Evolutionary conservation across 2,329 filamentous ascomycete species (phyloP), one percentile per base, ranked within the genome.

Genomic region (Geosmithia putterillii): DNA sequence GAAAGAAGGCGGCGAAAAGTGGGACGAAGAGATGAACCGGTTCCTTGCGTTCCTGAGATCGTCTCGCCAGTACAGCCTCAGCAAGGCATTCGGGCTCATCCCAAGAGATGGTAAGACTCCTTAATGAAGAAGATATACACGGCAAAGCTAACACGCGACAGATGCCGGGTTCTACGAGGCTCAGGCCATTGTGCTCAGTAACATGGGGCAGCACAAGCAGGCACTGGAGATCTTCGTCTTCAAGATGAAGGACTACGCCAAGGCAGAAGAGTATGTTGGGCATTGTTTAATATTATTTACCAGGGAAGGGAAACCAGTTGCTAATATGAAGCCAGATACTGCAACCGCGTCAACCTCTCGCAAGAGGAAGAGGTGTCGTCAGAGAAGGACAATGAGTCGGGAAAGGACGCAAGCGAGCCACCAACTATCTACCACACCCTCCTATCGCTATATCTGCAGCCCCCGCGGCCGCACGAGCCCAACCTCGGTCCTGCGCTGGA

Each of bases 171-270:
- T 95, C 54, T 94, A 84, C 60, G 90, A 96, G 59, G 80, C 87
- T 2, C 81, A 90, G 47, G 92, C 92, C 7, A 82, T 96, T 38
- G 81, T 96, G 18, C 76, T 96, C 35, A 88, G 86, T 61, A 94
- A 92, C 52, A 95, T 96, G 86, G 87, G 86, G 7, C 83, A 90
- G 53, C 89, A 98, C 64, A 89, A 87, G 57, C 88, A 96, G 62
- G 92, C 92, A 0, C 67, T 98, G n/a, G 84, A 92, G 57, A 95
- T 98, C 42, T 98, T 95, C 58, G 90, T 96, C 22, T 98, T 95
- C 65, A 92, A 90, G 60, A 76, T 98, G 60, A 69, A 84, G 51
- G 83, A 95, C 59, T 90, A 86, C 48, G 69, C 67, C 12, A 96
- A 95, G 62, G 92, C 92, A 25, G 92, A 98, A 73, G 87, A 95